phyloP scores from a whole-genome alignment of 2,329 filamentous ascomycete genomes.

The Magnaporthiopsis incrustans region DNA sequence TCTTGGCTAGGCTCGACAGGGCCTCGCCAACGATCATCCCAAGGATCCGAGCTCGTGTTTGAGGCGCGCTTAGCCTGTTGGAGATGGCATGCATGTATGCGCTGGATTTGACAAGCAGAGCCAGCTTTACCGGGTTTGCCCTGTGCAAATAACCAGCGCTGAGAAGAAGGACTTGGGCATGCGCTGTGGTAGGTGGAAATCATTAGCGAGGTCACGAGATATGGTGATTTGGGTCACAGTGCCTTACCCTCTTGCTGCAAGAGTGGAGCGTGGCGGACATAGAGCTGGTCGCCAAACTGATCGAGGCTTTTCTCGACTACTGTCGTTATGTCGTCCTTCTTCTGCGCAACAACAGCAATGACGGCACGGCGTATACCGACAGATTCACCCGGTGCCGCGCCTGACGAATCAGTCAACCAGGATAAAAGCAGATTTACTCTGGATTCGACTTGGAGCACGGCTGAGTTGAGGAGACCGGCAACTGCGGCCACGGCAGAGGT shows the following conservation, averaged over 20 bases:
- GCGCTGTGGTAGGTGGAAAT: conserved; percentile 42
- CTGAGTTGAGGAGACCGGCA: conserved; percentile 44
- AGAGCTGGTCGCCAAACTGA: conserved; percentile 78
- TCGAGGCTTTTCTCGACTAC: conserved; percentile 61
- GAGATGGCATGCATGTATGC: conserved; percentile 73
- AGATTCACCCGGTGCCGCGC: conserved; percentile 55
- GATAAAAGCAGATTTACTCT: conserved; percentile 47
- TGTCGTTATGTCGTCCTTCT: conserved; percentile 40
- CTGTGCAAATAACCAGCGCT: conserved; percentile 69
- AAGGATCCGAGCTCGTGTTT: conserved; percentile 67
- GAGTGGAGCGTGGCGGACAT: conserved; percentile 77
- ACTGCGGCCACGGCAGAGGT: conserved; percentile 42
- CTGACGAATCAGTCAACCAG: conserved; percentile 59
- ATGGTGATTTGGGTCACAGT: too few relatives aligned
- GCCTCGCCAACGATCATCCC: conserved; percentile 83
- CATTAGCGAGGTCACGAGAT: conserved; percentile 15
- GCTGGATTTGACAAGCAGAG: conserved; percentile 61
- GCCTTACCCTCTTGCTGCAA: conserved; percentile 77
- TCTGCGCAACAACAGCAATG: conserved; percentile 46
- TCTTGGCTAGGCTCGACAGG: conserved; percentile 54
- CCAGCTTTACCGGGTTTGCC: conserved; percentile 55
- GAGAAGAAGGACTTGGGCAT: conserved; percentile 72
- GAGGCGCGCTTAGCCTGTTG: conserved; percentile 73
- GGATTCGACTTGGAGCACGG: conserved; percentile 39
- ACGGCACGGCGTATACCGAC: conserved; percentile 61